Evolutionary conservation across 1,284 basidiomycete species (phyloP).

Genomic region (Leccinum griseonigrum): DNA sequence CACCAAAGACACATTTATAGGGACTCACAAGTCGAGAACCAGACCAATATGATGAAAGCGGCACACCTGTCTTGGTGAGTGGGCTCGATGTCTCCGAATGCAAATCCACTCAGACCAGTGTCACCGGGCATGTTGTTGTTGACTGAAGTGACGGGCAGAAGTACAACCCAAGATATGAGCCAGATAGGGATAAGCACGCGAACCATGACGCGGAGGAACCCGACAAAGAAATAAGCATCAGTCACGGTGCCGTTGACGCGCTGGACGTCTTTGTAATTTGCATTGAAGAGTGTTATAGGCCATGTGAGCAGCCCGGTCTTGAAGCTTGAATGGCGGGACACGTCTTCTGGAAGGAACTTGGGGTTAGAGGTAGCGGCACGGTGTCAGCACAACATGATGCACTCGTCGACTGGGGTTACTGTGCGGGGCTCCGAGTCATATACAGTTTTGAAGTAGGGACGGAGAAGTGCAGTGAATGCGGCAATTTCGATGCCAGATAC

Average conservation of each 20-base stretch:
- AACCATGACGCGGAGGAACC: conserved; percentile 82
- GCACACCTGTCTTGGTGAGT: conserved; percentile 60
- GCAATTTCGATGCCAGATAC: conserved; percentile 66
- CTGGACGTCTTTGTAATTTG: conserved; percentile 61
- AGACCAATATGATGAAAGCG: conserved; percentile 74
- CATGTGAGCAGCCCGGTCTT: conserved; percentile 49
- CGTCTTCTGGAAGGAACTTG: conserved; percentile 47
- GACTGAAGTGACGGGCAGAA: conserved; percentile 68
- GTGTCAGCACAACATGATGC: conserved; percentile 24
- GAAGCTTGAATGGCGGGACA: conserved; percentile 38
- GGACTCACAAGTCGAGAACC: conserved; percentile 70
- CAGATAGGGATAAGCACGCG: conserved; percentile 82
- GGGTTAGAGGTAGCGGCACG: conserved; percentile 4
- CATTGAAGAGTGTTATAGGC: conserved; percentile 55
- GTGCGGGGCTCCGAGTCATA: conserved; percentile 74
- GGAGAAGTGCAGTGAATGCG: conserved; percentile 62
- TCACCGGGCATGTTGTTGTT: conserved; percentile 47
- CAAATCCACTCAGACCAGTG: conserved; percentile 71
- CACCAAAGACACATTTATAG: not conserved
- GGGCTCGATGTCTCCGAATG: conserved; percentile 74
- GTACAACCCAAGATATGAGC: conserved; percentile 69
- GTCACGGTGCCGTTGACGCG: conserved; percentile 69
- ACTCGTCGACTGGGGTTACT: conserved; percentile 51
- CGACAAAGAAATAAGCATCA: conserved; percentile 93
- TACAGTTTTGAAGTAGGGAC: conserved; percentile 69